Evolutionary conservation across 2,329 filamentous ascomycete species (phyloP), one percentile per base, ranked within the genome.

Genomic region (Pseudogymnoascus sp.): DNA sequence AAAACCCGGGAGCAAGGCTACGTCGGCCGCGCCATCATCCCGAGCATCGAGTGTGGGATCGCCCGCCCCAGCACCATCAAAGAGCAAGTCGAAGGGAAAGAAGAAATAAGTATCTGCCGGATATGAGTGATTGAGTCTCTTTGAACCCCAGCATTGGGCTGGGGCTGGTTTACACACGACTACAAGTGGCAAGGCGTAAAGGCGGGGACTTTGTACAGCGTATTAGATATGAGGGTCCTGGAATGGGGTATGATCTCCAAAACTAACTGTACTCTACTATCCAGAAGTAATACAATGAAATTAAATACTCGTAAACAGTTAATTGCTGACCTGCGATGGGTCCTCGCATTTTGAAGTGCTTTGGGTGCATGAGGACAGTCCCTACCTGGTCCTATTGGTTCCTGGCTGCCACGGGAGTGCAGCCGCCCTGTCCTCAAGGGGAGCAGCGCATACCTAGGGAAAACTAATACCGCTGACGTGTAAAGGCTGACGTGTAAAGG

Each of bases 41-140:
- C 84, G 95, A 67, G 93, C 93, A 15, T 93, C 88, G 4, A 97
- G 95, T 74, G 91, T 97, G 26, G 86, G 85, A 33, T 96, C 93
- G 0, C 90, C 84, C 50, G 83, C 81, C 38, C 89, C 88, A 4
- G 79, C 77, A 64, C 72, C 79, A 61, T 56, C 50, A 33, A 56
- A 56, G 50, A 56, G 50, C 29, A 56, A 56, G 17, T 33, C 50
- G 10, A 56, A 56, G 50, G 50, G 50, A 21, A 56, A 56, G 50
- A 56, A 56, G 50, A 56, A 56, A 33, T 56, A 56, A 29, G 50
- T n/a, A 33, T 56, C 10, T 13, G 17, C 7, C 10, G 15, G 50
- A 21, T 56, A 15, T n/a, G n/a, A 21, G 29, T 35, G 17, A 33
- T 56, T 21, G 17, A 21, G 50, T 56, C n/a, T 53, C 26, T 35